Conservation (phyloP, 2,329 filamentous ascomycete genomes). For the Aspergillus sp. region DNA sequence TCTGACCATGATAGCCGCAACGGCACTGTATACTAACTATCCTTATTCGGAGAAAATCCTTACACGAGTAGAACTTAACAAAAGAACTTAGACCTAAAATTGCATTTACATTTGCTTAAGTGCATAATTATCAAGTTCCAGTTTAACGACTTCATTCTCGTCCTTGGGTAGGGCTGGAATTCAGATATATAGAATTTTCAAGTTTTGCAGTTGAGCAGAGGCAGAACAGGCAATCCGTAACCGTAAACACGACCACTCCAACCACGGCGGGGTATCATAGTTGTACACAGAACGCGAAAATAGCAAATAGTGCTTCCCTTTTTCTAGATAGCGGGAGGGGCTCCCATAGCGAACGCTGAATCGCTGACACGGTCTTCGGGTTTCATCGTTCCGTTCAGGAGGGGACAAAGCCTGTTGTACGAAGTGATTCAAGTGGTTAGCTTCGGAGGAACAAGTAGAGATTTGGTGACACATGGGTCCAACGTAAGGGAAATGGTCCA, state of each 20-base stretch:
- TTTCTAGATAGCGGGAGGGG: slow-evolving; percentile 31
- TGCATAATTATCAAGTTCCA: background rate
- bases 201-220: background rate
- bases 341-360: slow-evolving; percentile 50
- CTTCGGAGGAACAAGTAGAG: slow-evolving; percentile 2
- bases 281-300: background rate
- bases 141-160: background rate
- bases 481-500: background rate
- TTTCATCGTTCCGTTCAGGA: slow-evolving; percentile 81
- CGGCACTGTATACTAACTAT: slow-evolving; percentile 10
- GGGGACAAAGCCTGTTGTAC: slow-evolving; percentile 68
- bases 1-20: background rate
- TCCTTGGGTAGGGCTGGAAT: background rate
- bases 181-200: background rate
- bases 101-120: background rate
- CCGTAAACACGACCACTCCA: background rate
- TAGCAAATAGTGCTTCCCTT: background rate
- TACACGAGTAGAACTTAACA: background rate
- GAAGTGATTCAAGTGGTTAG: slow-evolving; percentile 2
- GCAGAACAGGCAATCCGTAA: background rate
- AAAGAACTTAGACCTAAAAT: background rate
- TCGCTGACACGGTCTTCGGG: slow-evolving; percentile 48
- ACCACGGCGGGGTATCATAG: slow-evolving; percentile 7
- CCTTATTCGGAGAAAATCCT: slow-evolving; percentile 9
- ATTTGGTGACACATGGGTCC: background rate